phyloP scores from a whole-genome alignment of 192 early-diverging fungal species.

The Phlyctochytrium planicorne region DNA sequence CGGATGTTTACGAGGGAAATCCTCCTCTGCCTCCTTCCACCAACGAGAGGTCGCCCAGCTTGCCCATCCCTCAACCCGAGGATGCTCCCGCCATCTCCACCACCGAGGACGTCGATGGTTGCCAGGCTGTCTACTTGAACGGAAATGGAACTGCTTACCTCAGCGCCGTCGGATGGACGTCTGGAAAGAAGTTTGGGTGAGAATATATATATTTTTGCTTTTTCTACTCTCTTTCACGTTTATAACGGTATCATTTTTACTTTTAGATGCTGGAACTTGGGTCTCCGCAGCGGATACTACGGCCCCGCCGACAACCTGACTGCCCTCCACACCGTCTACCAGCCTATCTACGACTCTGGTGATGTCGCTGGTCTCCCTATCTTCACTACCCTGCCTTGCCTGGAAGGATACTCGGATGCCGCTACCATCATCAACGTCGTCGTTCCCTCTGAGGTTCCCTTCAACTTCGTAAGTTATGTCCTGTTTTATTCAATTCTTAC shows the following conservation, averaged over 20 bases:
- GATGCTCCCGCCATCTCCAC: neutral
- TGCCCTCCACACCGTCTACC: neutral
- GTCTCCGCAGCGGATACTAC: neutral
- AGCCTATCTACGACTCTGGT: neutral
- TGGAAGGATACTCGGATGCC: neutral
- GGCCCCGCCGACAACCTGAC: neutral
- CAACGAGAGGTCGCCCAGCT: neutral
- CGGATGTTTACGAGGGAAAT: neutral
- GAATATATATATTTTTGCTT: no score
- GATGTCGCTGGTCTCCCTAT: neutral
- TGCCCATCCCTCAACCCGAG: neutral
- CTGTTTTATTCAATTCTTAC: neutral
- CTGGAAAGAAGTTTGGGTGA: slow-evolving; percentile 1
- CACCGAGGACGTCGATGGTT: neutral
- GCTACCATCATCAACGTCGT: neutral
- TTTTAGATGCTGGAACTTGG: slow-evolving; percentile 6
- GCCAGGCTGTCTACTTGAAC: neutral
- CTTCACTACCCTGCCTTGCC: neutral
- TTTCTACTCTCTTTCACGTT: no score
- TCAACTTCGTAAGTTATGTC: slow-evolving; percentile 5
- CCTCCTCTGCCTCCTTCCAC: neutral
- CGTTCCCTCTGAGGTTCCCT: neutral
- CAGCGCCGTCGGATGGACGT: neutral
- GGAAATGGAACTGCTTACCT: neutral
- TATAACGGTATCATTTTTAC: neutral